Base-by-base conservation (phyloP, 257 asterid genomes). In the Linaria vulgaris region DNA sequence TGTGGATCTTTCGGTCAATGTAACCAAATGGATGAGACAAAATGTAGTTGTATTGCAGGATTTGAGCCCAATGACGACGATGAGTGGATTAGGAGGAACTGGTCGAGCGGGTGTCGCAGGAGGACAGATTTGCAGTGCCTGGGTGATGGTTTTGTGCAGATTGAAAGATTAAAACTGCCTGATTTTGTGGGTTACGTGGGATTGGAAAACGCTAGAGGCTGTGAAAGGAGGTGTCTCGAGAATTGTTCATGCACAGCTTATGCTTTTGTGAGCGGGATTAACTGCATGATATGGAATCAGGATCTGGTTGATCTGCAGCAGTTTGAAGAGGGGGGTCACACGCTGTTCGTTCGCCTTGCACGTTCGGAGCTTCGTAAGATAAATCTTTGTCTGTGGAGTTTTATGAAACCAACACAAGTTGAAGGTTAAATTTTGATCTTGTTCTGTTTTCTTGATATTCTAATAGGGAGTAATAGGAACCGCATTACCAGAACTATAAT, bases 191-290 rank as follows among this genome's bases (percentile, higher is more conserved):
- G 76, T 56, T 60, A 55, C 50, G 75, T 64, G 22, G 82, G 80
- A 20, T 0, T 61, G 1, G 72, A 78, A 30, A 56, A 10, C 57
- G 24, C 1, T 20, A 7, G 56, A 1, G 84, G 49, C 9, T 91
- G 98, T 58, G 30, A 47, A 61, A 63, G 39, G 1, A 12, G 27
- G 72, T 91, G 98, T 61, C 46, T 77, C 73, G 49, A 12, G 49
- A 83, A 83, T 65, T 91, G 98, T 62, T 84, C 91, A 0, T 91
- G 98, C 68, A 66, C 68, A 11, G 96, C 87, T 0, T 91, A 69
- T 61, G 84, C 96, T 22, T 72, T 22, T 74, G 85, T 81, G 24
- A 72, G 31, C 31, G 83, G 84, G 10, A 75, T 86, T 45, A 75
- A 74, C 61, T 91, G 96, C 72, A 78, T 91, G 94, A 70, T 80